Evolutionary conservation across 352 stramenopile genomes (phyloP), one percentile per base, ranked within the genome.

Genomic region (Phytophthora citricola): DNA sequence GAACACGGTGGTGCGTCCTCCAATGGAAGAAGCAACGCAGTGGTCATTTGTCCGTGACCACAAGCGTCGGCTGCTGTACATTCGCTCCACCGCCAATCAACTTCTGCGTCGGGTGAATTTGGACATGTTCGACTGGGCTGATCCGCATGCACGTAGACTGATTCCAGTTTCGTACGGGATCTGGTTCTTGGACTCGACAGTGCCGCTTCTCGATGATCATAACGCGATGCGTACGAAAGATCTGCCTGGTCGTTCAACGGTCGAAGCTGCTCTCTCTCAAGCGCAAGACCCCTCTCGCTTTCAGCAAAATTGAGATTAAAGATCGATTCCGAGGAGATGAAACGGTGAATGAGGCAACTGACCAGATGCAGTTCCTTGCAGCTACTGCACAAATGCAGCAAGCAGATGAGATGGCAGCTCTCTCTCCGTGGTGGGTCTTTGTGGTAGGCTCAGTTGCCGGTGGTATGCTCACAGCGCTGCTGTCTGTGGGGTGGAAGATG

Each of bases 41-140:
- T 93, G 81, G 77, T 88, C 71, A 4, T 64, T 93, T 48, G 77
- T 92, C n/a, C 79, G 83, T 20, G 85, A 93, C 63, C 85, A 93
- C 51, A 59, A 46, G n/a, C 58, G 73, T 10, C 65, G 71, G 10
- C 85, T 82, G 69, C 65, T 93, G n/a, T 93, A 91, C 60, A 70
- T 93, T 41, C 83, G 78, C 36, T 88, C 83, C 17, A 93, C 75
- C 12, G 66, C 82, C 12, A 93, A 93, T 63, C 82, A 89, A 51
- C 60, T 88, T n/a, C 56, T 91, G 36, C 85, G 85, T 32, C 61
- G 72, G 8, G 70, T 93, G 38, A 85, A 86, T 50, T 54, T 93
- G 34, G 79, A 76, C 41, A 61, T 77, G 57, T 5, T 93, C 10
- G 83, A 91, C 43, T 93, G 90, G 61, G 49, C 46, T 1, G 63